Evolutionary conservation across 306 rosid genomes (phyloP).

Genomic region (Vicia villosa): DNA sequence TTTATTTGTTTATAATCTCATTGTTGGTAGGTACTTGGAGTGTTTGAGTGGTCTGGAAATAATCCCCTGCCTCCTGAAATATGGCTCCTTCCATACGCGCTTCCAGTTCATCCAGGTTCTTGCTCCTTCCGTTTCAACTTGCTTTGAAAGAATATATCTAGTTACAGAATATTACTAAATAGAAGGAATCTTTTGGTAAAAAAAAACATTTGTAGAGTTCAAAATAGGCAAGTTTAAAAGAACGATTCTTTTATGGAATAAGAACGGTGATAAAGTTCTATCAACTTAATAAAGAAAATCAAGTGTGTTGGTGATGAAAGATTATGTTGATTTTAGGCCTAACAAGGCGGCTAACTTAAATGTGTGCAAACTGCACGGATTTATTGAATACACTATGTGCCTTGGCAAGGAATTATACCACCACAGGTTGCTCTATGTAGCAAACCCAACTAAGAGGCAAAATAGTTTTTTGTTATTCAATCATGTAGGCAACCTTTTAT

Average conservation of each 20-base stretch:
- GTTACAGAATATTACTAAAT: constrained; percentile 3
- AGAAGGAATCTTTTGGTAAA: constrained; percentile 1
- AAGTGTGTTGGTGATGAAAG: constrained; percentile 8
- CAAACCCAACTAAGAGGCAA: neutral
- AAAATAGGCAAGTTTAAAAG: neutral
- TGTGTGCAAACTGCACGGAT: no score
- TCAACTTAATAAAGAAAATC: constrained; percentile 2
- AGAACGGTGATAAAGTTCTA: constrained; percentile 13
- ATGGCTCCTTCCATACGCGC: constrained; percentile 81
- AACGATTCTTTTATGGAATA: no score
- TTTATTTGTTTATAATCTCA: constrained; percentile 24
- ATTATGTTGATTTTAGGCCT: neutral
- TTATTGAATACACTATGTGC: no score
- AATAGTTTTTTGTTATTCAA: neutral
- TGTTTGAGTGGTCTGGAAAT: constrained; percentile 90
- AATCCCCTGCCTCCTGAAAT: constrained; percentile 94
- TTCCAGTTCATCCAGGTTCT: constrained; percentile 89
- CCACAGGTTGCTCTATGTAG: no score
- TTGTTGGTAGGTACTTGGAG: constrained; percentile 73
- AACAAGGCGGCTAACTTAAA: no score
- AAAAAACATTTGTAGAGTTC: neutral
- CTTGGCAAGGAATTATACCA: no score
- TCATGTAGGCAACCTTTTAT: constrained; percentile 9
- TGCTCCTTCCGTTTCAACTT: constrained; percentile 29
- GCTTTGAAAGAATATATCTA: constrained; percentile 23